phyloP scores from a whole-genome alignment of 192 early-diverging fungal genomes.

The Umbelopsis vinacea region DNA sequence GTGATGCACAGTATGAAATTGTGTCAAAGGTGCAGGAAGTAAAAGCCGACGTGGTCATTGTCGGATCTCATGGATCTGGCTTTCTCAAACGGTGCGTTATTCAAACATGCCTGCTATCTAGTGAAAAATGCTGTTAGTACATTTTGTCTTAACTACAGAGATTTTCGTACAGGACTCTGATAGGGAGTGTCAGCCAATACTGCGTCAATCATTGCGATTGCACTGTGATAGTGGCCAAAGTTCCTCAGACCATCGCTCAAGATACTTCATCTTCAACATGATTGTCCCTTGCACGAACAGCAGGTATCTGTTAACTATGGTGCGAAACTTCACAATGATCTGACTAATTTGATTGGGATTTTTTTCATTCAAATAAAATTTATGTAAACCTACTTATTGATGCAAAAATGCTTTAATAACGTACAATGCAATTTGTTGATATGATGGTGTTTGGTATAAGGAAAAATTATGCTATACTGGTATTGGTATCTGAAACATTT shows the following conservation, averaged over 20 bases:
- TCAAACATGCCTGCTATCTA: not conserved
- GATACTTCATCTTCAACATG: too few species aligned
- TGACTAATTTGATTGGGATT: too few species aligned
- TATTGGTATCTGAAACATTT: not conserved
- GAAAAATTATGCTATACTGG: not conserved
- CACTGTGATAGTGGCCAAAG: conserved; percentile 40
- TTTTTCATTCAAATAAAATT: too few species aligned
- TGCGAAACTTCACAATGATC: too few species aligned
- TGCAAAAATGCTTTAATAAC: too few species aligned
- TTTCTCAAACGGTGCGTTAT: conserved; percentile 45
- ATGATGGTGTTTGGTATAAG: not conserved
- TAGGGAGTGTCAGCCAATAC: conserved; percentile 56
- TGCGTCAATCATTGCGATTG: conserved; percentile 46
- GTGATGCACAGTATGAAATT: conserved; percentile 67
- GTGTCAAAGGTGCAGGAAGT: conserved; percentile 60
- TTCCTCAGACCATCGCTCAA: not conserved
- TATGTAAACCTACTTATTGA: too few species aligned
- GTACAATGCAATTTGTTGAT: too few species aligned
- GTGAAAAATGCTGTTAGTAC: too few species aligned
- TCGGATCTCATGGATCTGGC: conserved; percentile 67
- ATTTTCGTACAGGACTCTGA: conserved; percentile 30
- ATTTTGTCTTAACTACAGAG: too few species aligned
- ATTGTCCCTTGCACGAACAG: too few species aligned
- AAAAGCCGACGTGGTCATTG: conserved; percentile 61
- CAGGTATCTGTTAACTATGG: too few species aligned